Conservation (phyloP, 345 rosid species). For the Camelina neglecta region DNA sequence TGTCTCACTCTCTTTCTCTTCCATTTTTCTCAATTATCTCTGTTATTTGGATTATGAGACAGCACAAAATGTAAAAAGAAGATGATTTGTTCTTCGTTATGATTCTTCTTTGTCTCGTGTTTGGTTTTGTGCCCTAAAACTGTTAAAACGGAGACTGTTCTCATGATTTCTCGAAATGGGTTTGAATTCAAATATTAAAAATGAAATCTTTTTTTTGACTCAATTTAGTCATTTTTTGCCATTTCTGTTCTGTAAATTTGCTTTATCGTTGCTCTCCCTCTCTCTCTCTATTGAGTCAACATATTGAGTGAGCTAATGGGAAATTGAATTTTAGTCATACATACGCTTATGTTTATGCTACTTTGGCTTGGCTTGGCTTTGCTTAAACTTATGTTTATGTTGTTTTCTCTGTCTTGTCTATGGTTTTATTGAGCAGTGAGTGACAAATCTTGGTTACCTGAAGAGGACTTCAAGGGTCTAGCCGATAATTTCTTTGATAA, state of each 20-base stretch:
- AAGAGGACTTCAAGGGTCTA: constrained; percentile 59
- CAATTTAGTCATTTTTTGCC: constrained; percentile 14
- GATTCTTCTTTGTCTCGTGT: neutral
- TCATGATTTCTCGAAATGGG: constrained; percentile 6
- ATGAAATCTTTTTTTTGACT: neutral
- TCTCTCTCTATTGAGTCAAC: constrained; percentile 8
- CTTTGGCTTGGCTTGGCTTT: neutral
- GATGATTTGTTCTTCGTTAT: neutral
- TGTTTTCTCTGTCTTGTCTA: neutral
- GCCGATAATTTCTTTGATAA: constrained; percentile 71
- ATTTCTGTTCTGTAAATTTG: constrained; percentile 15
- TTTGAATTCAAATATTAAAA: neutral
- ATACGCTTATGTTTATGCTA: neutral
- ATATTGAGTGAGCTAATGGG: constrained; percentile 2
- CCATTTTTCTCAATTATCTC: neutral
- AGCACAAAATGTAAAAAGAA: constrained; percentile 8
- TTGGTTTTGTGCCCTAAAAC: constrained; percentile 12
- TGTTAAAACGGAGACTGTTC: neutral
- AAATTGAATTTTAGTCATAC: neutral
- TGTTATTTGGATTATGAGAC: neutral
- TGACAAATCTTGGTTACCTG: constrained; percentile 60
- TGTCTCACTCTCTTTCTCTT: constrained; percentile 1
- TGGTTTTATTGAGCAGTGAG: constrained; percentile 23
- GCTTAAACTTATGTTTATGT: neutral
- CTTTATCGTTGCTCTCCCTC: too few species aligned